Evolutionary conservation across 2,329 filamentous ascomycete species (phyloP), one percentile per base, ranked within the genome.

Genomic region (Nemania sp.): DNA sequence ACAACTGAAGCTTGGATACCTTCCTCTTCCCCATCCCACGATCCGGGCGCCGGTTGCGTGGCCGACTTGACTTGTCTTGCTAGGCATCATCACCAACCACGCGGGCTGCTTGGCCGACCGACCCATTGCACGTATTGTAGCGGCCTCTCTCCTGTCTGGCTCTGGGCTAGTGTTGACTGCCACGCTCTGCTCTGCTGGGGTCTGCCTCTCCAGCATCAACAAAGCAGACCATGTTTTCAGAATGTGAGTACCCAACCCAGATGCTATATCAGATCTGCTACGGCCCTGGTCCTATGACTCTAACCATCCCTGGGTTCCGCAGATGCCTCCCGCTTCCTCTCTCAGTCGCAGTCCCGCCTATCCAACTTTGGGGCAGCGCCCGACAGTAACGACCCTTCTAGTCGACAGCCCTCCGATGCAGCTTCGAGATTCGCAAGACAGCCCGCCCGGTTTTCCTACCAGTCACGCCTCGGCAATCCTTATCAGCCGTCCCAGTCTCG

Each of bases 251-350:
- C 4, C 2, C 4, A 7, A 7, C 34, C 34, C 34, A 7, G 15
- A 39, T 39, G 35, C 11, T 39, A 18, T 25, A 34, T 29, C 25
- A n/a, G 25, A 4, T 29, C 25, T 29, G 25, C 25, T 7, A 29
- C 4, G 25, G 25, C 25, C 25, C 25, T 7, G 7, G 25, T 29
- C 43, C 32, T 25, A 48, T 17, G 18, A 52, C 21, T 49, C 43
- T 29, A 55, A 73, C n/a, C n/a, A n/a, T 63, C 9, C 49, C 47
- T 35, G 54, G 50, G 54, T 56, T 54, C 55, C 72, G 9, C 21
- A 97, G 95, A 98, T 88, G 95, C 95, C 72, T 98, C 94, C 68
- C 90, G 89, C 69, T 99, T 99, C 76, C 87, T 99, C 71, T 91
- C 93, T 63, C 95, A 98, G 85, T 97, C 93, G 68, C 93, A 97